phyloP scores from a whole-genome alignment of 495 filamentous ascomycete species.

The Aspergillus mulundensis region DNA sequence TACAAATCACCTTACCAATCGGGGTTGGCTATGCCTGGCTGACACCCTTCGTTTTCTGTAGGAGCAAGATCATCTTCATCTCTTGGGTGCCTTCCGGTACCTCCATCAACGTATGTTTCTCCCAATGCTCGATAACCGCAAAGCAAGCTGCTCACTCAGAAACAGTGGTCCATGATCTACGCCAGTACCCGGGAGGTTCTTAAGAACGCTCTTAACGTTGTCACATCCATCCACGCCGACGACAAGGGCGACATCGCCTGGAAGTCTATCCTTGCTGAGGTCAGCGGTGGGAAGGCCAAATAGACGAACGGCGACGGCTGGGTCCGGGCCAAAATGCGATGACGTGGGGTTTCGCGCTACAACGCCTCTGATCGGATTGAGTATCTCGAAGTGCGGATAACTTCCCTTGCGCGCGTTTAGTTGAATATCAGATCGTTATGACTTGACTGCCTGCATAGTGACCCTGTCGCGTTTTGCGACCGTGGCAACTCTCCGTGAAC shows the following conservation, averaged over 20 bases:
- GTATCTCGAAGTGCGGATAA: slow-evolving; percentile 23
- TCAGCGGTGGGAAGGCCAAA: slow-evolving; percentile 69
- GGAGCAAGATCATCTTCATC: slow-evolving; percentile 96
- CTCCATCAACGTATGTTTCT: slow-evolving; percentile 66
- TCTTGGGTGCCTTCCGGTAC: slow-evolving; percentile 87
- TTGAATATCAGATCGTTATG: slow-evolving; percentile 46
- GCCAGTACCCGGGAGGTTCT: slow-evolving; percentile 90
- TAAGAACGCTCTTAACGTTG: slow-evolving; percentile 79
- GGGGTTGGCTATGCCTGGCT: background rate
- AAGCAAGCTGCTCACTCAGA: slow-evolving; percentile 20
- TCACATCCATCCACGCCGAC: slow-evolving; percentile 86
- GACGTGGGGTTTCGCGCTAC: slow-evolving; percentile 19
- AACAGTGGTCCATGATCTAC: slow-evolving; percentile 79
- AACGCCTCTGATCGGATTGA: slow-evolving; percentile 12
- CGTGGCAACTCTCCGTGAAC: slow-evolving; percentile 18
- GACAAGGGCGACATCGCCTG: slow-evolving; percentile 86
- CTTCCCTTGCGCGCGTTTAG: slow-evolving; percentile 33
- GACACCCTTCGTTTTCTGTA: slow-evolving; percentile 25
- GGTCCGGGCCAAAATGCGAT: slow-evolving; percentile 35
- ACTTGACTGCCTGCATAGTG: slow-evolving; percentile 26
- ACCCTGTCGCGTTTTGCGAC: slow-evolving; percentile 18
- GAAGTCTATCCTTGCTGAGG: slow-evolving; percentile 68
- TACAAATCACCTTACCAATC: slow-evolving; percentile 30
- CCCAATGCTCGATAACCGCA: background rate
- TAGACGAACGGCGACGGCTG: slow-evolving; percentile 37